Percentiles rank a stretch among this genome's conserved stretches.
phyloP scores from a whole-genome alignment of 176 grass and related monocot species.

The Alloteropsis semialata region DNA sequence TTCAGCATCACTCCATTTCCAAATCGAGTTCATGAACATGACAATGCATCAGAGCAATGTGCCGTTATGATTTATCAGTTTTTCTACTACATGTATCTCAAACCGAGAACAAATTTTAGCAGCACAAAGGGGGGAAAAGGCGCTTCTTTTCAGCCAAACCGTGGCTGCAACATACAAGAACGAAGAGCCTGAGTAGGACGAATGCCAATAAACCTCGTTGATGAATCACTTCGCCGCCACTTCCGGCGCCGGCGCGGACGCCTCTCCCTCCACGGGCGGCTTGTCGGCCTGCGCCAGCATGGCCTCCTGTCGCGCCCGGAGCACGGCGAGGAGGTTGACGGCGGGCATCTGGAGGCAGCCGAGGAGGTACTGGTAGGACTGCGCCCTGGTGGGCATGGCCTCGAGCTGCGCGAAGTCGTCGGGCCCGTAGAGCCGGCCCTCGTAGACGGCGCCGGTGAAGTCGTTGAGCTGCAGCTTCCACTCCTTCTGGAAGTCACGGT shows the following conservation, averaged over 20 bases:
- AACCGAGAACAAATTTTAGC: background rate
- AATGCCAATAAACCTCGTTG: slow-evolving; percentile 6
- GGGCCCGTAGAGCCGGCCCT: slow-evolving; percentile 81
- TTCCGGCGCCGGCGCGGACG: background rate
- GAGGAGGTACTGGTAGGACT: slow-evolving; percentile 81
- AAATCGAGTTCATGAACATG: slow-evolving; percentile 6
- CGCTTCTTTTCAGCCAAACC: background rate
- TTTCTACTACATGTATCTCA: slow-evolving; percentile 5
- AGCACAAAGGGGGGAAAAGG: background rate
- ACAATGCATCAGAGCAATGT: slow-evolving; percentile 10
- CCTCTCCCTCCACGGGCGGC: background rate
- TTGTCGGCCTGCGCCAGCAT: slow-evolving; percentile 24
- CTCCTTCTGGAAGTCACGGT: slow-evolving; percentile 91
- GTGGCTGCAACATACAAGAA: slow-evolving; percentile 16
- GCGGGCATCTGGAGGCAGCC: slow-evolving; percentile 77
- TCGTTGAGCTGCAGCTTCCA: slow-evolving; percentile 79
- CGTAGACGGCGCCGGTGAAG: slow-evolving; percentile 90
- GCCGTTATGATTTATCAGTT: background rate
- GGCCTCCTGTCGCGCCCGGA: slow-evolving; percentile 47
- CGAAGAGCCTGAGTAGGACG: background rate
- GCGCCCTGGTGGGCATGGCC: slow-evolving; percentile 75
- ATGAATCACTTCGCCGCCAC: slow-evolving; percentile 16
- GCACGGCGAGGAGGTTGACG: slow-evolving; percentile 57
- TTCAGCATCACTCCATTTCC: background rate
- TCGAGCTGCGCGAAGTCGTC: slow-evolving; percentile 86